Conservation (phyloP, 1,284 basidiomycete species). For the Cryptococcus maquisensis region DNA sequence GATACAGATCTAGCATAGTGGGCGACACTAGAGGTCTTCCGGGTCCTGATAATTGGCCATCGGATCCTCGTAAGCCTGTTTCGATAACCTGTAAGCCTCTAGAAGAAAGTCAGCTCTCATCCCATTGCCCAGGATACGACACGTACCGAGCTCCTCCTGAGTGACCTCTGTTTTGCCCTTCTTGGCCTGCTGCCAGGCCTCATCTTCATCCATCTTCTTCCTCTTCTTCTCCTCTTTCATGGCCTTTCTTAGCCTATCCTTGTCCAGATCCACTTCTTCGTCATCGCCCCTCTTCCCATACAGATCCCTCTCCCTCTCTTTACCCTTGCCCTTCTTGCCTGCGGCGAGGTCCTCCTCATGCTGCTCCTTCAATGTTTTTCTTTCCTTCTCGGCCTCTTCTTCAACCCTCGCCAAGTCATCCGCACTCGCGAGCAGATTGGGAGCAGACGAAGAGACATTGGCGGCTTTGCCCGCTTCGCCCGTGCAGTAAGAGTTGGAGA, state of each 20-base stretch:
- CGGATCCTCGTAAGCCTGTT: slow-evolving; percentile 47
- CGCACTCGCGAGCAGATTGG: slow-evolving; percentile 58
- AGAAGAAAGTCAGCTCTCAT: neutral
- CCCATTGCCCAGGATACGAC: neutral
- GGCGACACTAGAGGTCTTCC: slow-evolving; percentile 12
- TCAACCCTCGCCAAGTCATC: slow-evolving; percentile 37
- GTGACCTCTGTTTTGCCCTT: slow-evolving; percentile 65
- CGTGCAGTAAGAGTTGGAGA: slow-evolving; percentile 89
- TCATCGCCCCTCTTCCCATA: slow-evolving; percentile 62
- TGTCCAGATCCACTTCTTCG: slow-evolving; percentile 63
- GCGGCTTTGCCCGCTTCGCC: slow-evolving; percentile 84
- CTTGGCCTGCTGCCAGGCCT: slow-evolving; percentile 48
- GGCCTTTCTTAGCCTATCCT: slow-evolving; percentile 63
- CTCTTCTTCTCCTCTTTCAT: slow-evolving; percentile 76
- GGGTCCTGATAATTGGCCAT: slow-evolving; percentile 50
- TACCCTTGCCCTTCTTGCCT: slow-evolving; percentile 42
- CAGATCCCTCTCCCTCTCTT: slow-evolving; percentile 52
- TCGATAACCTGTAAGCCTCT: slow-evolving; percentile 48
- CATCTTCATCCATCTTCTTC: slow-evolving; percentile 58
- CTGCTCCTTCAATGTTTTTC: slow-evolving; percentile 45
- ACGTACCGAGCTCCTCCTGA: slow-evolving; percentile 84
- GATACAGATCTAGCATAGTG: neutral
- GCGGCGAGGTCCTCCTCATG: slow-evolving; percentile 37
- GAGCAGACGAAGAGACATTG: slow-evolving; percentile 63
- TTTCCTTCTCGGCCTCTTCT: slow-evolving; percentile 26